These are phyloP conservation scores for Talaromyces pinophilus DNA, from an alignment of 2,329 filamentous ascomycete genomes.

Conservation along the genomic window DNA sequence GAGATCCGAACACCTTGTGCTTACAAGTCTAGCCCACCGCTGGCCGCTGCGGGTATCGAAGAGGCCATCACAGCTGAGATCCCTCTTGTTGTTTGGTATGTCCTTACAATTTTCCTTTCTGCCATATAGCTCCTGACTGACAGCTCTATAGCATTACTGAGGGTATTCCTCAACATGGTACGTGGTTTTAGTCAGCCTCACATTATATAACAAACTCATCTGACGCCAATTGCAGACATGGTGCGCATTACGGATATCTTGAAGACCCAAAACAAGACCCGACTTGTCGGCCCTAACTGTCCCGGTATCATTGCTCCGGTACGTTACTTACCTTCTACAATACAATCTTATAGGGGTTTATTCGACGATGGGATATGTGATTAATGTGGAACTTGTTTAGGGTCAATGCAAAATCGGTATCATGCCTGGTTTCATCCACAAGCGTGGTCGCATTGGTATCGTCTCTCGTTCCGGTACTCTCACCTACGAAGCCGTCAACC, in stretches of 20 bases:
- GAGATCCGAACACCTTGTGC: constrained; percentile 24
- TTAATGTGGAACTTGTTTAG: constrained; percentile 36
- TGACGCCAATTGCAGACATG: constrained; percentile 68
- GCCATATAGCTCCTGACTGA: constrained; percentile 16
- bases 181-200: constrained; percentile 35
- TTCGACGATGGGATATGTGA: neutral
- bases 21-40: constrained; percentile 66
- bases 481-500: constrained; percentile 99
- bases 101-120: constrained; percentile 20
- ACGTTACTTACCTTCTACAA: constrained; percentile 32
- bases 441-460: constrained; percentile 97
- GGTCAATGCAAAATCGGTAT: constrained; percentile 99
- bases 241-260: constrained; percentile 97
- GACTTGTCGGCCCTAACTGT: constrained; percentile 96
- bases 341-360: neutral
- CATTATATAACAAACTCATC: neutral
- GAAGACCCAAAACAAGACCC: constrained; percentile 96
- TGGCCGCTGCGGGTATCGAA: constrained; percentile 93
- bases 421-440: constrained; percentile 99
- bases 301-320: constrained; percentile 88
- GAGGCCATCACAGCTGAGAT: constrained; percentile 93
- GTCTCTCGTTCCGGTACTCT: constrained; percentile 97
- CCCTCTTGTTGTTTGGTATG: constrained; percentile 82
- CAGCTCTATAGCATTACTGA: constrained; percentile 70
- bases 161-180: constrained; percentile 96